Base-by-base conservation (phyloP, 2,329 filamentous ascomycete genomes). In the Aspergillus calidoustus region DNA sequence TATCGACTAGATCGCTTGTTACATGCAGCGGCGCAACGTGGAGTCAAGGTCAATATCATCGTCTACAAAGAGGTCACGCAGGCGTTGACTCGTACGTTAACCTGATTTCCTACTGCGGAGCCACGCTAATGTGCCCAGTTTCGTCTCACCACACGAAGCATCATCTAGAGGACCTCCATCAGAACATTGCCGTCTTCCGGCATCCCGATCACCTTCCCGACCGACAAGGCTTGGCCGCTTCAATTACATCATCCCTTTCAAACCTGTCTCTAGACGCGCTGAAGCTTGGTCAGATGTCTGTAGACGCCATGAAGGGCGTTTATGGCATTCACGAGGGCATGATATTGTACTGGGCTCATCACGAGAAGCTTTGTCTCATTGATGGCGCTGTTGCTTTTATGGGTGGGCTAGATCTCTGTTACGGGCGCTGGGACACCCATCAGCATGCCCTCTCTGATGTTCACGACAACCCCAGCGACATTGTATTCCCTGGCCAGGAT, bases 31-130 rank as follows among this genome's bases (percentile, higher is more conserved):
- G 92, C 93, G 28, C 85, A 94, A 77, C 87, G 93, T 48, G 93
- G 93, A 47, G 93, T 97, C 50, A 87, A 90, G 69, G 83, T 97
- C 69, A 90, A 93, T 69, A 84, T 96, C 55, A 93, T 97, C 57
- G 91, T 97, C 11, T 97, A 97, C 80, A 97, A 96, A 79, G 93
- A 97, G 66, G 91, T 94, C 7, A 87, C 90, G 3, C 89, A 92
- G 71, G 91, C 92, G 44, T 79, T 96, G 71, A 93, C 91, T 46
- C 82, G 90, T 92, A 83, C 84, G 89, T 87, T 6, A n/a, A 17
- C 34, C 55, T 34, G 4, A 38, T n/a, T 30, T 0, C 9, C 41
- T 4, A 9, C 28, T n/a, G 7, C 9, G 7, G 38, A 46, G 7
- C 3, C 17, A 47, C 58, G 15, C 62, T 66, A 41, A 64, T 17